These are phyloP conservation scores for Periconia sp. DNA, from an alignment of 2,329 filamentous ascomycete species.

Conservation along the genomic window DNA sequence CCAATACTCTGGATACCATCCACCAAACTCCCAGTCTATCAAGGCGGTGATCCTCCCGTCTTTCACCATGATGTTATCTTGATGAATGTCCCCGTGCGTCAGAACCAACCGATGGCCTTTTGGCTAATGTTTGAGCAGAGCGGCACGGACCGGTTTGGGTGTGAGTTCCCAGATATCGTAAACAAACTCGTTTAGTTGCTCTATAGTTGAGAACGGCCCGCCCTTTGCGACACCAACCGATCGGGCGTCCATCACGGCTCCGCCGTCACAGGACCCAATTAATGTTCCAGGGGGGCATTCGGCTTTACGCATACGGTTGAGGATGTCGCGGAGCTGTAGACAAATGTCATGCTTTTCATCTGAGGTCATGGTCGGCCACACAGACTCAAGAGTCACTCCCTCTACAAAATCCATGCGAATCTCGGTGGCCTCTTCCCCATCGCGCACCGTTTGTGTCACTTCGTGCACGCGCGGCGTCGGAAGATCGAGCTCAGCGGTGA, in stretches of 20 bases:
- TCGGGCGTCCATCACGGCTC: conserved; percentile 4
- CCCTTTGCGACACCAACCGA: conserved; percentile 1
- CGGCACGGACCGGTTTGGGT: conserved; percentile 3
- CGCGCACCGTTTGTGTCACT: background rate
- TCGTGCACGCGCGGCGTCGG: conserved; percentile 9
- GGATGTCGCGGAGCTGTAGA: conserved; percentile 7
- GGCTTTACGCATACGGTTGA: conserved; percentile 8
- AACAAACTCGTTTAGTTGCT: conserved; percentile 5
- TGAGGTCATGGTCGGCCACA: conserved; percentile 8
- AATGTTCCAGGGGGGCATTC: background rate
- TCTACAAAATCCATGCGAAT: conserved; percentile 14
- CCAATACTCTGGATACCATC: conserved; percentile 18
- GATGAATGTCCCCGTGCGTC: conserved; percentile 15
- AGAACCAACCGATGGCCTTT: conserved; percentile 15
- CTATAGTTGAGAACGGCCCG: conserved; percentile 8
- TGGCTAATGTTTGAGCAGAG: conserved; percentile 3
- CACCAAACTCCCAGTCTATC: conserved; percentile 15
- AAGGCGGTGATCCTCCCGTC: conserved; percentile 10
- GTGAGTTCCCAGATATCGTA: conserved; percentile 8
- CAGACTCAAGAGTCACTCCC: conserved; percentile 6
- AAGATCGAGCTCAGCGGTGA: conserved; percentile 3
- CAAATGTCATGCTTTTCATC: conserved; percentile 9
- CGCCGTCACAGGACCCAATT: conserved; percentile 12
- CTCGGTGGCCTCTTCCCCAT: conserved; percentile 3
- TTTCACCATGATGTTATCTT: conserved; percentile 16